Conservation (phyloP, 345 rosid species). For the Pugionium cornutum region DNA sequence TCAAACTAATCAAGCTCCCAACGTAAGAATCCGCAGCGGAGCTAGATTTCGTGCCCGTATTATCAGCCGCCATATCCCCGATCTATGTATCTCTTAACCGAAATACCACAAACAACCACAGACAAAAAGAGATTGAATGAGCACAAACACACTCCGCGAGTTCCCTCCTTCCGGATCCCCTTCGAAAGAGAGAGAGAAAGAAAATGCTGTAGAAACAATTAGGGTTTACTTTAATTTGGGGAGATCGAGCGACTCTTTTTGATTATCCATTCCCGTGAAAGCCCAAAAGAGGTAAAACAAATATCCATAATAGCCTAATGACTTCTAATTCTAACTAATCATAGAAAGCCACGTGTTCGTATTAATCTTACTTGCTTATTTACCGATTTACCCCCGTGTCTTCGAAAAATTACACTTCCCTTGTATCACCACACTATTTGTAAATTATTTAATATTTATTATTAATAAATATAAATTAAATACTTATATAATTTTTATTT, state of each 20-base stretch:
- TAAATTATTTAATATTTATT: too few species aligned
- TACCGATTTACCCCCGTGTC: too few species aligned
- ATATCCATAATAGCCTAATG: too few species aligned
- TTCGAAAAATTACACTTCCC: too few species aligned
- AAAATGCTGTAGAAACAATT: slow-evolving; percentile 23
- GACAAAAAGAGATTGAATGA: slow-evolving; percentile 28
- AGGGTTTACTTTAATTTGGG: slow-evolving; percentile 50
- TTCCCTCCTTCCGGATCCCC: slow-evolving; percentile 8
- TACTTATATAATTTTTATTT: too few species aligned
- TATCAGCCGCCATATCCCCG: slow-evolving; percentile 63
- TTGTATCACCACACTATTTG: too few species aligned
- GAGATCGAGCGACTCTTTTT: slow-evolving; percentile 7
- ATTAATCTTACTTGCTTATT: too few species aligned
- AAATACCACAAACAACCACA: slow-evolving; percentile 22
- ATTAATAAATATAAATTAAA: too few species aligned
- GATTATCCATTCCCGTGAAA: slow-evolving; percentile 20
- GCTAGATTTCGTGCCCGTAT: slow-evolving; percentile 55
- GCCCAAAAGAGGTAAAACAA: not conserved
- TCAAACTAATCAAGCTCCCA: slow-evolving; percentile 95
- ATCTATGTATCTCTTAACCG: slow-evolving; percentile 36
- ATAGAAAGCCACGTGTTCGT: too few species aligned
- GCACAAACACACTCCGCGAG: slow-evolving; percentile 23
- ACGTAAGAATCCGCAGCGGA: slow-evolving; percentile 88
- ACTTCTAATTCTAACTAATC: too few species aligned
- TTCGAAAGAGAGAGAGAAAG: slow-evolving; percentile 9